Conservation (phyloP, 2,329 filamentous ascomycete genomes). For the Xylariaceae sp. region DNA sequence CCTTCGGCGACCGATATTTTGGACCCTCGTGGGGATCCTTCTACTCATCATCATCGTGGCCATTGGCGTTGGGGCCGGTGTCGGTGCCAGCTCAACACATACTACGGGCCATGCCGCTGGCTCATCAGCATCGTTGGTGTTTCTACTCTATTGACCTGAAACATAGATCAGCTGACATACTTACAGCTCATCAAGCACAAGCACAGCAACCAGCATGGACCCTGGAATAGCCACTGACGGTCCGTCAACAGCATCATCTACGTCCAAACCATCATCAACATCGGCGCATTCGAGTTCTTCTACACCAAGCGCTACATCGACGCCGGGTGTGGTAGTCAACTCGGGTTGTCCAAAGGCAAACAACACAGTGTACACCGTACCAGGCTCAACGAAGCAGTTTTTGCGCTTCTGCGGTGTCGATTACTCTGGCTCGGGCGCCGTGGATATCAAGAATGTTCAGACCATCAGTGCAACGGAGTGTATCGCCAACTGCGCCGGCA, state of each 20-base stretch:
- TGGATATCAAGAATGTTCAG: conserved; percentile 31
- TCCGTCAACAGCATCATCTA: conserved; percentile 16
- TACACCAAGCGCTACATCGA: no score
- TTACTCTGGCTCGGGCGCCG: conserved; percentile 34
- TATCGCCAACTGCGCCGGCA: conserved; percentile 41
- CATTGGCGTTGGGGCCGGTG: conserved; percentile 35
- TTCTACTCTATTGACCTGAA: neutral
- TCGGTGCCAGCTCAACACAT: conserved; percentile 29
- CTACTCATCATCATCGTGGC: conserved; percentile 31
- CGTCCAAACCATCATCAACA: conserved; percentile 19
- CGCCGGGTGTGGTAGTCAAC: conserved; percentile 20
- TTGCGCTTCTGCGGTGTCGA: conserved; percentile 44
- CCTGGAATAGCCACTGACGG: neutral
- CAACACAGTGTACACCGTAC: conserved; percentile 41
- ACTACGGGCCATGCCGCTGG: conserved; percentile 2
- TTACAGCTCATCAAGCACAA: conserved; percentile 6
- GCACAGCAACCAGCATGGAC: conserved; percentile 2
- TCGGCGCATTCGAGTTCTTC: no score
- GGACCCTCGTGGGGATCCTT: conserved; percentile 30
- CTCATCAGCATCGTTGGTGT: conserved; percentile 24
- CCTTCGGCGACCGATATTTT: conserved; percentile 32
- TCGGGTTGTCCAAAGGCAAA: conserved; percentile 40
- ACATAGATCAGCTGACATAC: conserved; percentile 4
- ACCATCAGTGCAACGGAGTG: conserved; percentile 41
- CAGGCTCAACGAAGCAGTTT: conserved; percentile 39